These are phyloP conservation scores for Plantago rigida DNA, from an alignment of 305 asterid species.

Conservation along the genomic window DNA sequence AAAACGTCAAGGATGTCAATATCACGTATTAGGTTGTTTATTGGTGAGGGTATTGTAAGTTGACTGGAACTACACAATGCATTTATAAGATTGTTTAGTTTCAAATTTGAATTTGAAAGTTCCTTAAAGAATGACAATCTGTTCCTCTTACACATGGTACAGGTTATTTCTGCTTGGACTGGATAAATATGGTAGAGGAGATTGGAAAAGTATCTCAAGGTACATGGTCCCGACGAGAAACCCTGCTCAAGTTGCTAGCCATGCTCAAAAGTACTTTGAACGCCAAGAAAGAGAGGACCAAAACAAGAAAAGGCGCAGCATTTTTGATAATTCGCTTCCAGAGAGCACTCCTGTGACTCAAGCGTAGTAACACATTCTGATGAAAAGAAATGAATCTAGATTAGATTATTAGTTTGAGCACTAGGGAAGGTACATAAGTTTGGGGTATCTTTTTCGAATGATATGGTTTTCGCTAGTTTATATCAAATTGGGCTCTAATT, in stretches of 20 bases:
- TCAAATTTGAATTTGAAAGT: not conserved
- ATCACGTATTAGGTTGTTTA: too few relatives aligned
- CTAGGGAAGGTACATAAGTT: not conserved
- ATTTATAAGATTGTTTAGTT: not conserved
- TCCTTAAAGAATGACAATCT: not conserved
- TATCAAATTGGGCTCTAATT: too few relatives aligned
- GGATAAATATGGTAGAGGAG: slow-evolving; percentile 13
- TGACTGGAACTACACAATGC: not conserved
- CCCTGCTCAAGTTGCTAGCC: slow-evolving; percentile 17
- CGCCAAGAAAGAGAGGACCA: slow-evolving; percentile 12
- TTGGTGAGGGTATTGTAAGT: too few relatives aligned
- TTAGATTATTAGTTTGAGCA: not conserved
- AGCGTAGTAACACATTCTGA: slow-evolving; percentile 2
- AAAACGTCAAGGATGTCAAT: too few relatives aligned
- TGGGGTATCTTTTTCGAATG: not conserved
- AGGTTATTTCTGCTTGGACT: slow-evolving; percentile 8
- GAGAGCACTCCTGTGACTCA: slow-evolving; percentile 1
- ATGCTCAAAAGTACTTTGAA: slow-evolving; percentile 18
- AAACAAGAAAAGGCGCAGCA: slow-evolving; percentile 16
- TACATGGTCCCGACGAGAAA: slow-evolving; percentile 1
- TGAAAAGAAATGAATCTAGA: not conserved
- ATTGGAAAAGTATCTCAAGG: slow-evolving; percentile 15
- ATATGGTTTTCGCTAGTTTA: not conserved
- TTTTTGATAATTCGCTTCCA: slow-evolving; percentile 8
- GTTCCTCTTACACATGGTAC: not conserved